phyloP scores from a whole-genome alignment of 805 yeast species.

The Wickerhamiella australiensis region DNA sequence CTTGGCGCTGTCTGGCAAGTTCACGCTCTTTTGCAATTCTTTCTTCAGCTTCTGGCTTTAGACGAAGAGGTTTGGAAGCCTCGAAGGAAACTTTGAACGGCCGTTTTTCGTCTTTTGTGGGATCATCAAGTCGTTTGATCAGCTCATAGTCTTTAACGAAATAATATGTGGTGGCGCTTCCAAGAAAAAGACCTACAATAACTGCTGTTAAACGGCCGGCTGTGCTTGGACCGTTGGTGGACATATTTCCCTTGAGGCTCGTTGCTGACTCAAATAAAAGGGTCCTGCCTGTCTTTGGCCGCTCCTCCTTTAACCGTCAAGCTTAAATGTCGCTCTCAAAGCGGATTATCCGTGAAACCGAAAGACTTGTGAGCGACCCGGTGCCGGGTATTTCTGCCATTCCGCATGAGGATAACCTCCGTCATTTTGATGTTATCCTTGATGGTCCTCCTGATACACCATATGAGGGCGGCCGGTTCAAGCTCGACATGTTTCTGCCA shows the following conservation, averaged over 20 bases:
- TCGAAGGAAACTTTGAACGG: constrained; percentile 24
- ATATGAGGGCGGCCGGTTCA: constrained; percentile 65
- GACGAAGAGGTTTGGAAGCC: constrained; percentile 23
- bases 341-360: constrained; percentile 94
- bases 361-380: constrained; percentile 81
- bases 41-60: constrained; percentile 23
- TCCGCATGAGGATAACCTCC: constrained; percentile 87
- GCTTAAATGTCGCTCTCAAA: constrained; percentile 47
- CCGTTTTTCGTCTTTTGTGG: constrained; percentile 18
- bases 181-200: constrained; percentile 22
- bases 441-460: constrained; percentile 90
- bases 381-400: constrained; percentile 90
- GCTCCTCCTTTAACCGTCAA: no score
- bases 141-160: constrained; percentile 25
- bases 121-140: constrained; percentile 26
- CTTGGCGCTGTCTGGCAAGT: neutral
- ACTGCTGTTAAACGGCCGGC: constrained; percentile 25
- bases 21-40: neutral
- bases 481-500: constrained; percentile 77
- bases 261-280: neutral
- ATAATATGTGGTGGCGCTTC: constrained; percentile 22
- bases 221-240: constrained; percentile 21
- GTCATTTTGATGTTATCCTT: constrained; percentile 84
- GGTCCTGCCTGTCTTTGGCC: neutral
- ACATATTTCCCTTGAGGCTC: neutral